Evolutionary conservation across 2,329 filamentous ascomycete species (phyloP), one percentile per base, ranked within the genome.

Genomic region (Penicillium occitanis): DNA sequence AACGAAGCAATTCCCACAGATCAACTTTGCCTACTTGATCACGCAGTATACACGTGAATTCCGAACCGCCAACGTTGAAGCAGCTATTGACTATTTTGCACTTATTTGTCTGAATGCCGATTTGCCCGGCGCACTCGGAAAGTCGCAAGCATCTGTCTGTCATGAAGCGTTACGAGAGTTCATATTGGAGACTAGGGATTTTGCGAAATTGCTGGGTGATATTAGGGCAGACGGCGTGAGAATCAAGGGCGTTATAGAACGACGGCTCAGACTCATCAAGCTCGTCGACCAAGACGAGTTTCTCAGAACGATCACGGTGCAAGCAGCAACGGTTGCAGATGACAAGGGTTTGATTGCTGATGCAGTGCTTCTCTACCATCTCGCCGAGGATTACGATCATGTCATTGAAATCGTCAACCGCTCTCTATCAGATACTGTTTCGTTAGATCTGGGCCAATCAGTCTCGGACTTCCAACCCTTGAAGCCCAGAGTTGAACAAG

Each of bases 31-130:
- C 53, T 90, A 91, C 67, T 91, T 98, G 83, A 84, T 98, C 68
- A 96, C 94, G 48, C 92, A 95, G 77, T 99, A 99, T 82, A 99
- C 96, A 4, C 88, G 91, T 63, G 93, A 97, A 78, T 99, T 99
- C 86, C 90, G 95, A 62, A 92, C 92, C 35, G 93, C 93, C 22
- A 90, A 96, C 73, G 91, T 93, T 6, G 91, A 91, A 66, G 91
- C 92, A 40, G 95, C 96, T 2, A 91, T 96, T 19, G 95, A 99
- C 77, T 99, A 99, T 77, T 87, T 99, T 58, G 87, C 90, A 5
- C 82, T 99, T 66, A 93, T 99, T 73, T 97, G 92, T 77, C 87
- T 99, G 65, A 98, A 98, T 75, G 87, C 89, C 60, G 94, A 97
- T 76, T 83, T 96, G 51, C 86, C 85, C 30, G 90, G 90, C 22